Percentiles rank a stretch among this genome's conserved stretches.
These are phyloP conservation scores for Yamadazyma pseudoaaseri DNA, from an alignment of 1,139 yeast species.

Conservation along the genomic window DNA sequence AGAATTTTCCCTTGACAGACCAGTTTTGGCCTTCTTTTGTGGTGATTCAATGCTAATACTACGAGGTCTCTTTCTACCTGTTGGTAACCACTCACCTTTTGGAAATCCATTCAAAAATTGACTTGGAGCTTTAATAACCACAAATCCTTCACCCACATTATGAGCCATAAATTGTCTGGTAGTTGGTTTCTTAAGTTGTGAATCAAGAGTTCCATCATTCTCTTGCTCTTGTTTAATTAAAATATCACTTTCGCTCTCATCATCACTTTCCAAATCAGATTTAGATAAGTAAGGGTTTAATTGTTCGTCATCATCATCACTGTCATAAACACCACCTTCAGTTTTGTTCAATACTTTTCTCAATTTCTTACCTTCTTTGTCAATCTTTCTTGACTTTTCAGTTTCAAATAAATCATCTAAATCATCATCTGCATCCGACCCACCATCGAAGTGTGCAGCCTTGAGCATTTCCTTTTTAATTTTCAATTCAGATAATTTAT, in stretches of 20 bases:
- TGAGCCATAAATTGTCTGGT: constrained; percentile 44
- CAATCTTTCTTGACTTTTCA: constrained; percentile 66
- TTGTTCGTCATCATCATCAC: constrained; percentile 66
- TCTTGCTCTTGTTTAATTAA: constrained; percentile 46
- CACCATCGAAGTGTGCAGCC: constrained; percentile 73
- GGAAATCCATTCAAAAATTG: constrained; percentile 68
- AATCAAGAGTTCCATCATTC: constrained; percentile 23
- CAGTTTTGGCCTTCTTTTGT: constrained; percentile 31
- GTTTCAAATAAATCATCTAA: constrained; percentile 67
- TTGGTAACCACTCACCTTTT: constrained; percentile 81
- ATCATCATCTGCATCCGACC: constrained; percentile 53
- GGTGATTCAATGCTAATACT: constrained; percentile 26
- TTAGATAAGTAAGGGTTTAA: constrained; percentile 78
- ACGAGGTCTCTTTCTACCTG: constrained; percentile 40
- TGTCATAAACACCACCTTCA: constrained; percentile 88
- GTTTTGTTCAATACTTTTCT: constrained; percentile 81
- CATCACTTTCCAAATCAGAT: constrained; percentile 64
- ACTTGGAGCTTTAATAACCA: constrained; percentile 64
- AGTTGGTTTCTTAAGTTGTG: constrained; percentile 12
- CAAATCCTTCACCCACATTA: constrained; percentile 61
- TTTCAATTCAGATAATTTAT: constrained; percentile 82
- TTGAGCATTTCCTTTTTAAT: constrained; percentile 88
- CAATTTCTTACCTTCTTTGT: constrained; percentile 86
- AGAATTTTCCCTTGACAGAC: constrained; percentile 10
- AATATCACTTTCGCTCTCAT: constrained; percentile 34